These are phyloP conservation scores for Tylopilus cervinicoccineus DNA, from an alignment of 768 basidiomycete genomes.

Conservation along the genomic window DNA sequence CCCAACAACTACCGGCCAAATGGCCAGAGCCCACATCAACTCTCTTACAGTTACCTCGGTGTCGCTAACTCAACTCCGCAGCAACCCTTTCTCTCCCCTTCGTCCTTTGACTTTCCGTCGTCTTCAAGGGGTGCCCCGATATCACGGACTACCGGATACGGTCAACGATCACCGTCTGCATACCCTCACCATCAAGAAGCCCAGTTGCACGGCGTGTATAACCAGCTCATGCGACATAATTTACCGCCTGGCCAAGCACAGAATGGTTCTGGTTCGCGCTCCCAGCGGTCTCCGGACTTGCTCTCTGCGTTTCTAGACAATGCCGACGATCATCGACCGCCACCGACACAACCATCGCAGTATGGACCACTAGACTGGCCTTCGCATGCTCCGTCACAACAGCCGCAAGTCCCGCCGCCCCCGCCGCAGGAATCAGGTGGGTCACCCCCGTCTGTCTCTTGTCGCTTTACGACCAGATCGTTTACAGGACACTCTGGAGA, in stretches of 20 bases:
- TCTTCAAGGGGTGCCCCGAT: constrained; percentile 23
- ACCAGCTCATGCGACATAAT: constrained; percentile 29
- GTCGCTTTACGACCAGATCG: not conserved
- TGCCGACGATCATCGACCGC: constrained; percentile 24
- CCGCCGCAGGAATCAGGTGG: constrained; percentile 26
- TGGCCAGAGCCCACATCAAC: constrained; percentile 25
- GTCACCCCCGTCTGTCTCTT: not conserved
- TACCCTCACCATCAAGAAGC: constrained; percentile 30
- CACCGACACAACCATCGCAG: constrained; percentile 21
- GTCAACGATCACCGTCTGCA: constrained; percentile 11
- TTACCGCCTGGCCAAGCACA: constrained; percentile 16
- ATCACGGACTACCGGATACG: constrained; percentile 25
- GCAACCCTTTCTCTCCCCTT: constrained; percentile 20
- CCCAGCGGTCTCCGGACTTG: constrained; percentile 25
- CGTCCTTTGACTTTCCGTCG: constrained; percentile 29
- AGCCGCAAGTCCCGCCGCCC: constrained; percentile 15
- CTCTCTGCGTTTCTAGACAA: constrained; percentile 31
- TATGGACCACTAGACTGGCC: constrained; percentile 32
- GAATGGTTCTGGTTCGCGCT: constrained; percentile 15
- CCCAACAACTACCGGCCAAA: constrained; percentile 28
- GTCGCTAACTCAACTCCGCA: constrained; percentile 16
- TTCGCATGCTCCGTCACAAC: constrained; percentile 25
- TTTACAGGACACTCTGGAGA: constrained; percentile 26
- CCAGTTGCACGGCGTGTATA: constrained; percentile 30
- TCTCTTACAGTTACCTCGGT: constrained; percentile 25